Conservation (phyloP, 805 yeast species). For the Clavispora carvajalis region DNA sequence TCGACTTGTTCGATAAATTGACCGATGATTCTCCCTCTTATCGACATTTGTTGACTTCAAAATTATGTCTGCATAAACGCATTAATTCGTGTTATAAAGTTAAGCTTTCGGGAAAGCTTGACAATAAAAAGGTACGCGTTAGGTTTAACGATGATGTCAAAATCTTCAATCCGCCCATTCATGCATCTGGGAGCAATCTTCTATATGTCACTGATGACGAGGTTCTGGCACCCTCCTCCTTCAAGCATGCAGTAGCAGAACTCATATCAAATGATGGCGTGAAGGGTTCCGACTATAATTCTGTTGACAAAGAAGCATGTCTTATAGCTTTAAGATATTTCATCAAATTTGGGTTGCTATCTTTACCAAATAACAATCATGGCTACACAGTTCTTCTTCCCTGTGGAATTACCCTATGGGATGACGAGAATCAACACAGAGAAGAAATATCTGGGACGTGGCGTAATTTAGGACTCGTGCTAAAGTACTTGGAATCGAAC, state of each 20-base stretch:
- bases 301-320: constrained; percentile 42
- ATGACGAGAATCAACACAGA: constrained; percentile 2
- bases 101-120: constrained; percentile 27
- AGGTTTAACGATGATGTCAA: constrained; percentile 53
- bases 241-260: constrained; percentile 58
- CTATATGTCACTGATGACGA: constrained; percentile 63
- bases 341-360: constrained; percentile 45
- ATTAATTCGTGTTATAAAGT: constrained; percentile 52
- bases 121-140: constrained; percentile 2
- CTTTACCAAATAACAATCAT: constrained; percentile 44
- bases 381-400: constrained; percentile 82
- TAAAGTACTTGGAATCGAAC: constrained; percentile 53
- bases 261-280: constrained; percentile 29
- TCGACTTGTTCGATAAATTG: constrained; percentile 23
- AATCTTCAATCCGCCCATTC: constrained; percentile 40
- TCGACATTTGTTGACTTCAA: constrained; percentile 42
- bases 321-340: constrained; percentile 60
- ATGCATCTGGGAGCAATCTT: constrained; percentile 53
- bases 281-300: constrained; percentile 22
- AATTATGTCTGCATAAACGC: constrained; percentile 51
- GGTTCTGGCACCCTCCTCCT: constrained; percentile 55
- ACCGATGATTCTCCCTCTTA: constrained; percentile 5
- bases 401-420: constrained; percentile 40
- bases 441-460: constrained; percentile 42
- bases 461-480: constrained; percentile 55